phyloP scores from a whole-genome alignment of 2,329 filamentous ascomycete genomes.

The Hawksworthiomyces lignivorus region DNA sequence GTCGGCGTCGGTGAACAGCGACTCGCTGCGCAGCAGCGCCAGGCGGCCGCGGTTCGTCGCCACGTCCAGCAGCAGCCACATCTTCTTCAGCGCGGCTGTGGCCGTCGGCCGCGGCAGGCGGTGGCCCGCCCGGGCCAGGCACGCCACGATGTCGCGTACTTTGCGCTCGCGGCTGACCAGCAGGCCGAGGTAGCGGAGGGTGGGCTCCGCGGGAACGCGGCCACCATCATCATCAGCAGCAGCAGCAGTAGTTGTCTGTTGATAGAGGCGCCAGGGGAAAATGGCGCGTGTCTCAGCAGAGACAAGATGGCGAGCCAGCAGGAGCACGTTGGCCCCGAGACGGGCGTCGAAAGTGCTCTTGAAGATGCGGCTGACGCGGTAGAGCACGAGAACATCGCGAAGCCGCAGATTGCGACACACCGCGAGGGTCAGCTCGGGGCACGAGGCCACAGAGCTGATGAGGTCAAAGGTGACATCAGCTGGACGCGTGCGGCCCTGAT shows the following conservation, averaged over 20 bases:
- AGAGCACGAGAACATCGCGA: slow-evolving; percentile 54
- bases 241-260: slow-evolving; percentile 27
- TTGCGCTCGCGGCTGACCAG: slow-evolving; percentile 49
- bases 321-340: slow-evolving; percentile 49
- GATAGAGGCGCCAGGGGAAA: slow-evolving; percentile 57
- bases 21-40: slow-evolving; percentile 39
- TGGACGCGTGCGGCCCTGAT: too few species aligned
- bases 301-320: slow-evolving; percentile 41
- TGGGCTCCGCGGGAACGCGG: slow-evolving; percentile 1
- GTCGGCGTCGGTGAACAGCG: slow-evolving; percentile 51
- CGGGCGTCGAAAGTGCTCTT: slow-evolving; percentile 52
- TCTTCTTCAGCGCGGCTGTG: slow-evolving; percentile 44
- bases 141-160: slow-evolving; percentile 54
- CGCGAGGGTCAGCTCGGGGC: slow-evolving; percentile 45
- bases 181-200: slow-evolving; percentile 61
- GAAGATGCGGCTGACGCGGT: slow-evolving; percentile 55
- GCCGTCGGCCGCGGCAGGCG: slow-evolving; percentile 36
- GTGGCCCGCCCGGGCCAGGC: slow-evolving; percentile 51
- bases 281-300: slow-evolving; percentile 47
- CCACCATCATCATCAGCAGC: neutral
- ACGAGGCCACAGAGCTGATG: slow-evolving; percentile 34
- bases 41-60: slow-evolving; percentile 48
- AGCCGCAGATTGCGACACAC: slow-evolving; percentile 47
- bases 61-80: slow-evolving; percentile 68
- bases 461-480: slow-evolving; percentile 27